phyloP scores from a whole-genome alignment of 441 rosid species.

The Caryocar brasiliense region DNA sequence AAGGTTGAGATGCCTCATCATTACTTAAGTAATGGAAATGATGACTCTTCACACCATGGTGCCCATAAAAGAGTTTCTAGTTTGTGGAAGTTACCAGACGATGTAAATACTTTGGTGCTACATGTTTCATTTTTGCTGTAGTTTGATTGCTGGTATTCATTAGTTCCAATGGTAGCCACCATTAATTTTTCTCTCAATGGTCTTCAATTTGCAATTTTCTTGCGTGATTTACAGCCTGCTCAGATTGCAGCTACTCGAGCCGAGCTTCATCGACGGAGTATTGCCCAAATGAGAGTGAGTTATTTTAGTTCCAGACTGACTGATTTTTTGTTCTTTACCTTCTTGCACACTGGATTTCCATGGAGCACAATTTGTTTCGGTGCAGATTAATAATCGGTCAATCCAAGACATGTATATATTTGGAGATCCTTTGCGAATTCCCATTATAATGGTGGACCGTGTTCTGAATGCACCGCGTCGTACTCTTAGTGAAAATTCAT shows the following conservation, averaged over 20 bases:
- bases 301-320: not conserved
- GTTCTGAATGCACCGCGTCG: slow-evolving; percentile 68
- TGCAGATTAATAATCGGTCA: slow-evolving; percentile 75
- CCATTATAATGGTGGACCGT: slow-evolving; percentile 71
- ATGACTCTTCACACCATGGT: slow-evolving; percentile 43
- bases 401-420: slow-evolving; percentile 87
- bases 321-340: not conserved
- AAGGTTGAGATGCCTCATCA: slow-evolving; percentile 90
- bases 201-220: slow-evolving; percentile 11
- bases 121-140: not conserved
- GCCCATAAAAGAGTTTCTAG: slow-evolving; percentile 47
- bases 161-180: not conserved
- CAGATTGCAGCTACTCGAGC: slow-evolving; percentile 75
- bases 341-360: not conserved
- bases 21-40: slow-evolving; percentile 58
- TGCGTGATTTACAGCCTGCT: slow-evolving; percentile 49
- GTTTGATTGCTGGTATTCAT: not conserved
- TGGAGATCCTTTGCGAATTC: slow-evolving; percentile 70
- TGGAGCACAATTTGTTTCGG: slow-evolving; percentile 10
- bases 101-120: slow-evolving; percentile 32
- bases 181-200: slow-evolving; percentile 1
- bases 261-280: slow-evolving; percentile 89
- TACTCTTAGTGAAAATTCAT: slow-evolving; percentile 62
- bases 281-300: slow-evolving; percentile 83
- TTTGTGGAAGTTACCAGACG: slow-evolving; percentile 53